Evolutionary conservation across 163 green algal species (phyloP).

Genomic region (Coccomyxa subellipsoidea): DNA sequence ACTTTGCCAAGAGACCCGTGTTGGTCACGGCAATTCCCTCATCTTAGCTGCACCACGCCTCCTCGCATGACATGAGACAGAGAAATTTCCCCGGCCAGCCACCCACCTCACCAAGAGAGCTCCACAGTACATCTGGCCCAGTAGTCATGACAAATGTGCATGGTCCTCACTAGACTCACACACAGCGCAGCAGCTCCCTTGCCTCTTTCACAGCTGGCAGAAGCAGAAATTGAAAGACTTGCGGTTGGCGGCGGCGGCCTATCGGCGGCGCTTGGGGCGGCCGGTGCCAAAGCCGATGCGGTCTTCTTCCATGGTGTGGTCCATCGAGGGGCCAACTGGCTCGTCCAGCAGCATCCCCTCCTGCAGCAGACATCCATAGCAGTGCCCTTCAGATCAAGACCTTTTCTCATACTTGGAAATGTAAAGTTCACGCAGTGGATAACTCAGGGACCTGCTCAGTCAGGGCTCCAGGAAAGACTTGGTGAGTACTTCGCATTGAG

Average conservation of each 20-base stretch:
- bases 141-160: too few relatives aligned
- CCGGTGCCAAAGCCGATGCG: not conserved
- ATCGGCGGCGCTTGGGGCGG: constrained; percentile 2
- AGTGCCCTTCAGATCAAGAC: not conserved
- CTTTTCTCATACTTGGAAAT: not conserved
- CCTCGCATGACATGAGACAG: too few relatives aligned
- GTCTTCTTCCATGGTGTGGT: constrained; percentile 4
- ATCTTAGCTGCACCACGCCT: too few relatives aligned
- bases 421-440: not conserved
- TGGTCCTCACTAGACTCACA: too few relatives aligned
- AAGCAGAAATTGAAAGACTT: not conserved
- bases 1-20: too few relatives aligned
- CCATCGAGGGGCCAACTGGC: not conserved
- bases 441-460: too few relatives aligned
- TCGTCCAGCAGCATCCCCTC: constrained; percentile 5
- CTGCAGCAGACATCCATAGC: not conserved
- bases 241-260: not conserved
- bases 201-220: not conserved
- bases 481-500: not conserved
- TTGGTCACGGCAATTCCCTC: too few relatives aligned
- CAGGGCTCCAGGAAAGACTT: too few relatives aligned
- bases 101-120: too few relatives aligned
- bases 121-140: too few relatives aligned
- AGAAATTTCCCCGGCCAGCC: too few relatives aligned
- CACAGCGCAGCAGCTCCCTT: too few relatives aligned